phyloP scores from a whole-genome alignment of 106 monocot genomes.

The Gastrodia elata region DNA sequence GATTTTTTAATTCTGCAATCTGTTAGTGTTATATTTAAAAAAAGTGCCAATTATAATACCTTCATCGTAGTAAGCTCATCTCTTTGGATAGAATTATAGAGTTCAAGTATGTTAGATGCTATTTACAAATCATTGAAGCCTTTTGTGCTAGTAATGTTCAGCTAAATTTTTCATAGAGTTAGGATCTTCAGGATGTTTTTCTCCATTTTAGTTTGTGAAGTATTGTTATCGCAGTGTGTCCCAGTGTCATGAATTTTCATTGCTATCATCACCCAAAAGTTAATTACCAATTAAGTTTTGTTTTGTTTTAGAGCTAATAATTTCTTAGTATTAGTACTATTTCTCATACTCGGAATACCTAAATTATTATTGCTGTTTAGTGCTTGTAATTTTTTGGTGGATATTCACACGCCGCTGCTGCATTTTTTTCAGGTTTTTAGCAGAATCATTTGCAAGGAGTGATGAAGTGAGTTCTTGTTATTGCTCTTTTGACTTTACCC shows the following conservation, averaged over 20 bases:
- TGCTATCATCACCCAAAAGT: neutral
- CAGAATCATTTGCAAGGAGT: neutral
- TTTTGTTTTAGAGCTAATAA: neutral
- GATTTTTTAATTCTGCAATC: neutral
- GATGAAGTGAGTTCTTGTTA: slow-evolving; percentile 6
- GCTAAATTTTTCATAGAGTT: neutral
- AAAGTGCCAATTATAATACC: neutral
- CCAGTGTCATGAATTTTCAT: neutral
- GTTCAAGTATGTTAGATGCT: slow-evolving; percentile 1
- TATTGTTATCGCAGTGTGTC: neutral
- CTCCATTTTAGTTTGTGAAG: neutral
- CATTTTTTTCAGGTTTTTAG: neutral
- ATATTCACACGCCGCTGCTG: neutral
- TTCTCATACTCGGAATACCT: neutral
- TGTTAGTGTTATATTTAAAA: neutral
- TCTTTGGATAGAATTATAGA: neutral
- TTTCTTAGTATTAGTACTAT: neutral
- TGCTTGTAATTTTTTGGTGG: neutral
- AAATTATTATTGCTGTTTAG: neutral
- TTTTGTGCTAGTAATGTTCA: neutral
- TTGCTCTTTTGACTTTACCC: neutral
- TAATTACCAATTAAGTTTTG: neutral
- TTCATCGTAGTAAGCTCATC: neutral
- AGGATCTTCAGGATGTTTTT: neutral
- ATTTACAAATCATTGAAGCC: neutral